Conservation (phyloP, 148 eudicot genomes). For the Fallopia convolvulus region DNA sequence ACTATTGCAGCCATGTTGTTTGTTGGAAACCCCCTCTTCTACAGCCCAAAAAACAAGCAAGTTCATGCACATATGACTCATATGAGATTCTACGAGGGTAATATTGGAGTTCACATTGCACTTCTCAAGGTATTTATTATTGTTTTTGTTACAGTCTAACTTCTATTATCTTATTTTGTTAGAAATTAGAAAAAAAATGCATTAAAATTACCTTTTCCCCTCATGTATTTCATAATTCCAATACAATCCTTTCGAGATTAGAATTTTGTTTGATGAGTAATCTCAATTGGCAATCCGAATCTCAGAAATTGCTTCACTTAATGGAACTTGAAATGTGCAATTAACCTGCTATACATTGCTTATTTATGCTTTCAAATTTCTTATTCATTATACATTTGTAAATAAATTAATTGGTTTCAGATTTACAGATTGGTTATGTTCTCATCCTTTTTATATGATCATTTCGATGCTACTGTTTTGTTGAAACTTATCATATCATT, state of each 20-base stretch:
- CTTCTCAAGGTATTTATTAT: constrained; percentile 45
- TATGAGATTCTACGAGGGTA: constrained; percentile 58
- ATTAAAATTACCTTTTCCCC: no score
- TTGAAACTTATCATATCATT: no score
- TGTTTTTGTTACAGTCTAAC: neutral
- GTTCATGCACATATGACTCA: constrained; percentile 68
- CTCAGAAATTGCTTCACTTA: no score
- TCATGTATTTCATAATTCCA: no score
- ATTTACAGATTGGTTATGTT: constrained; percentile 27
- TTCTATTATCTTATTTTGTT: neutral
- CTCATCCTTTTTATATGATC: neutral
- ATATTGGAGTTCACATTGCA: constrained; percentile 71
- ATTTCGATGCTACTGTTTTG: no score
- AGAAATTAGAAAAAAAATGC: neutral
- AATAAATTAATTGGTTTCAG: constrained; percentile 19
- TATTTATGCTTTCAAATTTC: no score
- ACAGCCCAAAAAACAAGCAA: constrained; percentile 70
- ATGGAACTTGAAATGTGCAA: no score
- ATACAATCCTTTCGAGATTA: no score
- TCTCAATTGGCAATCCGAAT: no score
- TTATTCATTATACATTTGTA: neutral
- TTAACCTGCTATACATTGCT: no score
- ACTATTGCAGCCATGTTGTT: constrained; percentile 74
- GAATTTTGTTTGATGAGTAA: no score
- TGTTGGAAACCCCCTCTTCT: constrained; percentile 65